Percentiles rank a stretch among this genome's conserved stretches.
Conservation (phyloP, 352 stramenopile genomes). For the Pythium phragmitis region DNA sequence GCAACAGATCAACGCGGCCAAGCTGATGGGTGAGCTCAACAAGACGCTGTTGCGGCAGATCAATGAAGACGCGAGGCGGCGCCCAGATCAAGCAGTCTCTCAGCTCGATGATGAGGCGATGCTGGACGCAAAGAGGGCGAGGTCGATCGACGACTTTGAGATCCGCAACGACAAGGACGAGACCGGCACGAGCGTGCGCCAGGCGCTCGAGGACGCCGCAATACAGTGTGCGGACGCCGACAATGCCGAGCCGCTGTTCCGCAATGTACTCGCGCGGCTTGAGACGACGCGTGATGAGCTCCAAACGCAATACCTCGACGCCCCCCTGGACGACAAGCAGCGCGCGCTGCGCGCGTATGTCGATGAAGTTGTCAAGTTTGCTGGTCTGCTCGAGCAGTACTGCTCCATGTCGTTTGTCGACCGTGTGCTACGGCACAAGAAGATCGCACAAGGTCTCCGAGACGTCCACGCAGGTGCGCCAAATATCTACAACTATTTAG, state of each 20-base stretch:
- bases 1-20: not conserved
- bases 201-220: conserved; percentile 1
- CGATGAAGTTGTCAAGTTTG: conserved; percentile 10
- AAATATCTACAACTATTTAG: conserved; percentile 1
- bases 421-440: conserved; percentile 11
- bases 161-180: conserved; percentile 4
- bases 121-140: no score
- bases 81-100: not conserved
- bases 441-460: not conserved
- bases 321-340: not conserved
- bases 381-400: not conserved
- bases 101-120: not conserved
- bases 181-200: not conserved
- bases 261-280: not conserved
- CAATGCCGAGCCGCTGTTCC: conserved; percentile 3
- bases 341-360: not conserved
- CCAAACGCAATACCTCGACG: not conserved
- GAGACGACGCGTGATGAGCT: conserved; percentile 3
- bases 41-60: conserved; percentile 1
- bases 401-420: not conserved
- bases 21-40: not conserved
- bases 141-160: not conserved
- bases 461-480: conserved; percentile 3
- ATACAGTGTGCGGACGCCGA: not conserved
- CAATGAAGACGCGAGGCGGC: not conserved